phyloP scores from a whole-genome alignment of 345 rosid genomes.

The Salix suchowensis region DNA sequence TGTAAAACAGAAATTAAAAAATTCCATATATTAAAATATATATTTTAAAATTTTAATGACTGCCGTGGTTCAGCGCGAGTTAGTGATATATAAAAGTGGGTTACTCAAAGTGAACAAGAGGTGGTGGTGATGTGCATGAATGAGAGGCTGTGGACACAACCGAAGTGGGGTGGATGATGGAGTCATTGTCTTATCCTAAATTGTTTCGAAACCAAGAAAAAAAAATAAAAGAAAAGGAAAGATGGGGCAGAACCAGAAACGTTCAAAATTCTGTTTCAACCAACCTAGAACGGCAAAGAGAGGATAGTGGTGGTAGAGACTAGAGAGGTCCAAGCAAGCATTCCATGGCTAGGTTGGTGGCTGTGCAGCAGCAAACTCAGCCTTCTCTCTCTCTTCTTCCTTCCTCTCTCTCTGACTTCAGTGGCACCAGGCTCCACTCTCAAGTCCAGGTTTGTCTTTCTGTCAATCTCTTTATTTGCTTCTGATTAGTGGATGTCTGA shows the following conservation, averaged over 20 bases:
- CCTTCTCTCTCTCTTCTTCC: conserved; percentile 67
- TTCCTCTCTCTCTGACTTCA: conserved; percentile 83
- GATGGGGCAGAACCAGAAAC: not conserved
- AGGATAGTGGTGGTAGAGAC: conserved; percentile 7
- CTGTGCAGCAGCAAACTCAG: conserved; percentile 60
- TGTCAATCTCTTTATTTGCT: not conserved
- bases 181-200: conserved; percentile 42
- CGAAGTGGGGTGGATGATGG: conserved; percentile 15
- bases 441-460: conserved; percentile 54
- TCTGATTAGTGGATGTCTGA: not conserved
- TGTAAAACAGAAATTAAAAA: no score
- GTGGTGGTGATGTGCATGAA: not conserved
- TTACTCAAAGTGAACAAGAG: not conserved
- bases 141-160: conserved; percentile 39
- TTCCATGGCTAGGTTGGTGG: conserved; percentile 63
- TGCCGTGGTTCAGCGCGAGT: no score
- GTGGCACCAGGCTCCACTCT: conserved; percentile 66
- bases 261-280: conserved; percentile 18
- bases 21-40: no score
- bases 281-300: conserved; percentile 1
- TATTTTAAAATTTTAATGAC: no score
- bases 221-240: not conserved
- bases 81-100: not conserved
- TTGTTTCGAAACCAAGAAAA: conserved; percentile 6
- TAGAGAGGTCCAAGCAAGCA: not conserved